Conservation (phyloP, 2,329 filamentous ascomycete genomes). For the Talaromyces piceae region DNA sequence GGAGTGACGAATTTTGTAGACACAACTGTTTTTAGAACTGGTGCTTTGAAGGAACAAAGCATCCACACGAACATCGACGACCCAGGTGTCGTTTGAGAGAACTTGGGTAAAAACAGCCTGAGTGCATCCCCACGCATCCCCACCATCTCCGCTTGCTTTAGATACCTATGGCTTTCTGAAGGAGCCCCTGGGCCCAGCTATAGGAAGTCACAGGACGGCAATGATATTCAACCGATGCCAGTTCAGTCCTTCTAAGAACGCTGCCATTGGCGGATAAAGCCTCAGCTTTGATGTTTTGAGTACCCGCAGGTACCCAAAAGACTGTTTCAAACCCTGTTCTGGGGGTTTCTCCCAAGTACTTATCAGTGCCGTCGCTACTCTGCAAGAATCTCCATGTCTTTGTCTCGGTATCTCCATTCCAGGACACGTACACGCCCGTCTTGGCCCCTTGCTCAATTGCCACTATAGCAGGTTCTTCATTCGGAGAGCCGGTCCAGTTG, state of each 20-base stretch:
- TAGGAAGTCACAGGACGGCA: background rate
- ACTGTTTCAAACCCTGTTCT: background rate
- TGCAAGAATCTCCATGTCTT: slow-evolving; percentile 44
- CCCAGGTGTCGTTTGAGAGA: no score
- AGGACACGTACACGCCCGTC: slow-evolving; percentile 46
- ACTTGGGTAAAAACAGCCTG: no score
- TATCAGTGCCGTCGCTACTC: background rate
- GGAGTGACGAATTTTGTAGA: no score
- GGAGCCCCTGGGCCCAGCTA: background rate
- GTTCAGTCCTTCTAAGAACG: background rate
- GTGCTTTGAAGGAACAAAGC: no score
- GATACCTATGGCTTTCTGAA: background rate
- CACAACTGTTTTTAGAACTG: no score
- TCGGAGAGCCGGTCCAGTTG: slow-evolving; percentile 33
- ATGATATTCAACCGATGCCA: background rate
- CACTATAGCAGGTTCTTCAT: slow-evolving; percentile 29
- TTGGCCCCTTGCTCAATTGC: slow-evolving; percentile 26
- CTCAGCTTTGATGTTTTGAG: background rate
- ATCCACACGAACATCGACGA: no score
- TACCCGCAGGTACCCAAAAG: background rate
- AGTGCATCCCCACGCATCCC: background rate
- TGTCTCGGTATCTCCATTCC: slow-evolving; percentile 47
- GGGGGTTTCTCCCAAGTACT: background rate
- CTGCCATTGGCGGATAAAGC: background rate
- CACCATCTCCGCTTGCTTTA: background rate